Evolutionary conservation across 805 yeast genomes (phyloP).

Genomic region (Metschnikowia bowlesiae): DNA sequence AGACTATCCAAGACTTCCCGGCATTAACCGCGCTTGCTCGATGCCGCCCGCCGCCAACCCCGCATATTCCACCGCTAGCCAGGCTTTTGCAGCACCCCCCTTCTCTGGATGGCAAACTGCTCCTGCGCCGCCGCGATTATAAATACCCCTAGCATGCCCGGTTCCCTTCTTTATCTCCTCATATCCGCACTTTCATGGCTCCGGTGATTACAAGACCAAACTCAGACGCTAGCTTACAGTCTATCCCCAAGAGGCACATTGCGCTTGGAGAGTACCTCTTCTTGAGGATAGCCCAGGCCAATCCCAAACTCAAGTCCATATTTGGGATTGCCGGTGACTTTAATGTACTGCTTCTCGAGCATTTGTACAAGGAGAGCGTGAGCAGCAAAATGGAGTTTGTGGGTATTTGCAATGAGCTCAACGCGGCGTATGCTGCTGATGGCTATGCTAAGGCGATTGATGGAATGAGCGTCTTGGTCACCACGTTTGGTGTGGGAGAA

Average conservation of each 20-base stretch:
- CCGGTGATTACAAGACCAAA: slow-evolving; percentile 14
- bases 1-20: neutral
- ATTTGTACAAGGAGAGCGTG: slow-evolving; percentile 46
- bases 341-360: slow-evolving; percentile 64
- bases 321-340: slow-evolving; percentile 84
- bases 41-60: neutral
- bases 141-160: neutral
- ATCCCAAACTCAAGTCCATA: slow-evolving; percentile 46
- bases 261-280: slow-evolving; percentile 67
- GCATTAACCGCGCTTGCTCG: neutral
- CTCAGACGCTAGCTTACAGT: slow-evolving; percentile 7
- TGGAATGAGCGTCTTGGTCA: slow-evolving; percentile 52
- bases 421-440: slow-evolving; percentile 87
- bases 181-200: slow-evolving; percentile 9
- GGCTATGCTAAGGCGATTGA: slow-evolving; percentile 74
- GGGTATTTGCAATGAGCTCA: slow-evolving; percentile 85
- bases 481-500: slow-evolving; percentile 91
- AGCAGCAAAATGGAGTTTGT: slow-evolving; percentile 56
- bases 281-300: slow-evolving; percentile 49
- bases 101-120: neutral
- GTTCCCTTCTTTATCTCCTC: neutral
- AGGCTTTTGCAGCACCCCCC: neutral
- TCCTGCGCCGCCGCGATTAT: neutral
- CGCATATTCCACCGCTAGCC: neutral
- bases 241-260: slow-evolving; percentile 14